phyloP scores from a whole-genome alignment of 1,139 yeast genomes.

The Suhomyces bokatorum region DNA sequence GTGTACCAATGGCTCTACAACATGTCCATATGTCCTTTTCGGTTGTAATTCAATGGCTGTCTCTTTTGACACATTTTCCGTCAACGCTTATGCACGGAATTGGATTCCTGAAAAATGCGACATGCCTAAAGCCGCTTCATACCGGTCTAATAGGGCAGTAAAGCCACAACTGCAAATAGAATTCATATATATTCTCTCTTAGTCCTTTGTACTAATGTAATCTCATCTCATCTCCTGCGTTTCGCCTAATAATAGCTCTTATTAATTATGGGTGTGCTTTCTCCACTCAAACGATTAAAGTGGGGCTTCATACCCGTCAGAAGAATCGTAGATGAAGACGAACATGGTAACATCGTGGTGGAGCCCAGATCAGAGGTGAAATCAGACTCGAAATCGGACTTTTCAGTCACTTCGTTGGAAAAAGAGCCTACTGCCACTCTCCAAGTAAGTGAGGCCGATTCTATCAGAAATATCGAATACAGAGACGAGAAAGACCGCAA shows the following conservation, averaged over 20 bases:
- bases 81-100: too few relatives aligned
- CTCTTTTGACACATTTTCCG: too few relatives aligned
- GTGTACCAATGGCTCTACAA: too few relatives aligned
- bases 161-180: background rate
- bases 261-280: background rate
- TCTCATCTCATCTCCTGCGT: background rate
- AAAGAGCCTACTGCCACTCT: slow-evolving; percentile 1
- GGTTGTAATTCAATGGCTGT: too few relatives aligned
- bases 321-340: slow-evolving; percentile 46
- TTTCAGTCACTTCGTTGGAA: slow-evolving; percentile 13
- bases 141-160: background rate
- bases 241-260: background rate
- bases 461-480: slow-evolving; percentile 35
- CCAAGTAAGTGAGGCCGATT: slow-evolving; percentile 3
- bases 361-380: background rate
- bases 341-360: slow-evolving; percentile 5
- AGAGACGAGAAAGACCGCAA: slow-evolving; percentile 62
- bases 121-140: too few relatives aligned
- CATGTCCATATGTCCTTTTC: too few relatives aligned
- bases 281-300: slow-evolving; percentile 35
- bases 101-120: too few relatives aligned
- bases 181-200: background rate
- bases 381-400: slow-evolving; percentile 9
- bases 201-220: background rate
- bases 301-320: slow-evolving; percentile 52